Evolutionary conservation across 139 green algal genomes (phyloP).

Genomic region (Picochlorum sp.): DNA sequence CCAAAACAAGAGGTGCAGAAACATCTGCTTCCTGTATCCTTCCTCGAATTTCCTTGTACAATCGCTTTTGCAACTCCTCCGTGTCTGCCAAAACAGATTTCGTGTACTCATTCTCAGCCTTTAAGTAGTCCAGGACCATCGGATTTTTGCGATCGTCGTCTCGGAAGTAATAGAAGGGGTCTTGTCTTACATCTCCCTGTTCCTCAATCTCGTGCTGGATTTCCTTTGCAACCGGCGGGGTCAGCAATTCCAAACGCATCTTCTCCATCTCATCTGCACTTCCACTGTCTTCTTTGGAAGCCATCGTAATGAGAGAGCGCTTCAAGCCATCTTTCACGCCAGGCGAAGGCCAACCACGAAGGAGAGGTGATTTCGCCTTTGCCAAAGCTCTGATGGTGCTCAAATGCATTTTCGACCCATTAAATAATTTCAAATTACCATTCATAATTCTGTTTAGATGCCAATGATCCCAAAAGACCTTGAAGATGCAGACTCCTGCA

Average conservation of each 20-base stretch:
- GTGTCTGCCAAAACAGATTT: constrained; percentile 69
- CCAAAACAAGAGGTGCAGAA: constrained; percentile 43
- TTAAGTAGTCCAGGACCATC: constrained; percentile 38
- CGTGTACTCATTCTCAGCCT: constrained; percentile 66
- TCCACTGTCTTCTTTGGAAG: constrained; percentile 3
- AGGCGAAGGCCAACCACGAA: constrained; percentile 15
- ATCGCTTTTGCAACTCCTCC: constrained; percentile 58
- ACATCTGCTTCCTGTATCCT: constrained; percentile 80
- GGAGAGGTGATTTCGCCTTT: no score
- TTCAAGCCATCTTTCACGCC: constrained; percentile 20
- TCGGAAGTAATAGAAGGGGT: constrained; percentile 76
- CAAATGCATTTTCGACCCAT: no score
- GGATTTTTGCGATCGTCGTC: constrained; percentile 63
- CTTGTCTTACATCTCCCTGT: constrained; percentile 37
- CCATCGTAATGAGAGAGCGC: constrained; percentile 19
- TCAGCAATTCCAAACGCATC: constrained; percentile 12
- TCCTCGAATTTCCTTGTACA: constrained; percentile 79
- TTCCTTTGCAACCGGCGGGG: constrained; percentile 13
- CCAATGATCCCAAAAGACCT: no score
- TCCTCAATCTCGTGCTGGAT: constrained; percentile 8
- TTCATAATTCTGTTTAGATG: no score
- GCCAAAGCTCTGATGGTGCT: no score
- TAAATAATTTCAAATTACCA: no score
- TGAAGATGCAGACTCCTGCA: no score
- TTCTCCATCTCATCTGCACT: constrained; percentile 17